Evolutionary conservation across 495 filamentous ascomycete species (phyloP).

Genomic region (Tetracladium setigerum): DNA sequence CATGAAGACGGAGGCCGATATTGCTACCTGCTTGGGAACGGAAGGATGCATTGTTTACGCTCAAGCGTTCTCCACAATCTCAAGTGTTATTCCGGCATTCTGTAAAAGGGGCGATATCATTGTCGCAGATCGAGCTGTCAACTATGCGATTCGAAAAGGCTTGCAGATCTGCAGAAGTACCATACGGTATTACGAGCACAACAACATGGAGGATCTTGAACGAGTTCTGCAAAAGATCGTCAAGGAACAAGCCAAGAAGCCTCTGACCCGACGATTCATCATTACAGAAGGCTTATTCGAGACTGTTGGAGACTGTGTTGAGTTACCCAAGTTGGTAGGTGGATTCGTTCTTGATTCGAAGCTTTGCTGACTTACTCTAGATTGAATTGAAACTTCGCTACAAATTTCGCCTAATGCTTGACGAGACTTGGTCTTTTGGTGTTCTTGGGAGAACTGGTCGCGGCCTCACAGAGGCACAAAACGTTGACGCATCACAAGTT

Average conservation of each 20-base stretch:
- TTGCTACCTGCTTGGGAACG: slow-evolving; percentile 79
- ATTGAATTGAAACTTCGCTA: slow-evolving; percentile 87
- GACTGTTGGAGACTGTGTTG: slow-evolving; percentile 74
- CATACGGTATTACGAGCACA: slow-evolving; percentile 91
- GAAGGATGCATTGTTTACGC: slow-evolving; percentile 89
- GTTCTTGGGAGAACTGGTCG: slow-evolving; percentile 85
- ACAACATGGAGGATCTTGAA: slow-evolving; percentile 91
- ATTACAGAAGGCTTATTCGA: slow-evolving; percentile 96
- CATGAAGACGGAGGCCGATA: slow-evolving; percentile 91
- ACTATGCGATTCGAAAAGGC: slow-evolving; percentile 89
- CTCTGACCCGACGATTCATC: slow-evolving; percentile 87
- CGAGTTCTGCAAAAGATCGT: slow-evolving; percentile 75
- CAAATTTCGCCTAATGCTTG: slow-evolving; percentile 95
- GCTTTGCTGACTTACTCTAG: slow-evolving; percentile 31
- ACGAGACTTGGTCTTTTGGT: slow-evolving; percentile 96
- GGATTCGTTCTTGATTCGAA: background rate
- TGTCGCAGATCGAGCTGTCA: slow-evolving; percentile 91
- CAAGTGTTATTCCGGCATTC: slow-evolving; percentile 89
- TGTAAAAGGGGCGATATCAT: slow-evolving; percentile 97
- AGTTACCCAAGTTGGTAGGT: slow-evolving; percentile 79
- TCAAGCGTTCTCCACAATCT: slow-evolving; percentile 91
- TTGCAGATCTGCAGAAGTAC: slow-evolving; percentile 87
- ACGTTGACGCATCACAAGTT: slow-evolving; percentile 81
- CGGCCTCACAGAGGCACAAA: slow-evolving; percentile 90
- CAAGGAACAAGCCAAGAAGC: slow-evolving; percentile 78